Evolutionary conservation across 495 filamentous ascomycete genomes (phyloP).

Genomic region (Penicillium odoratum): DNA sequence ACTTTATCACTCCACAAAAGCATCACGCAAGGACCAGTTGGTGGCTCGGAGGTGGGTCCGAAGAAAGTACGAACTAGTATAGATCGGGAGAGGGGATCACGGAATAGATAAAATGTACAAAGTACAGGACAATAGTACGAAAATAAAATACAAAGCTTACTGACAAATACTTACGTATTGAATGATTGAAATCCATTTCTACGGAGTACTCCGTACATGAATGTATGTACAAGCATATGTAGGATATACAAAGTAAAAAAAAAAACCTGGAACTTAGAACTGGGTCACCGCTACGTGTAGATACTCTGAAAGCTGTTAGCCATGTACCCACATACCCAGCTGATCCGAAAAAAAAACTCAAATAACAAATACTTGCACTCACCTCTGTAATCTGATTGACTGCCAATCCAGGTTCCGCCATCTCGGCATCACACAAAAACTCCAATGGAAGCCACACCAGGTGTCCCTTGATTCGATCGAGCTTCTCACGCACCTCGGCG

Average conservation of each 20-base stretch:
- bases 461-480: constrained; percentile 82
- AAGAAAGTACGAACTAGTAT: constrained; percentile 12
- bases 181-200: neutral
- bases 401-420: constrained; percentile 85
- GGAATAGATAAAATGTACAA: too few relatives aligned
- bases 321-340: neutral
- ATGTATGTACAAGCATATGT: neutral
- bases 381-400: constrained; percentile 72
- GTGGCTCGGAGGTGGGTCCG: constrained; percentile 6
- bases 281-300: constrained; percentile 33
- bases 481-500: constrained; percentile 67
- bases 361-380: constrained; percentile 16
- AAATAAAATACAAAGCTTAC: too few relatives aligned
- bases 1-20: constrained; percentile 21
- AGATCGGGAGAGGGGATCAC: neutral
- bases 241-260: neutral
- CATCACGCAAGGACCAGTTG: constrained; percentile 11
- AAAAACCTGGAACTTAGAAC: neutral
- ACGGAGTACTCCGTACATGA: too few relatives aligned
- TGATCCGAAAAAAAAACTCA: neutral
- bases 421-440: constrained; percentile 78
- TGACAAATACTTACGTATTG: too few relatives aligned
- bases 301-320: constrained; percentile 33
- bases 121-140: too few relatives aligned
- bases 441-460: constrained; percentile 94